Conservation (phyloP, 177 flowering plant genomes). For the Vitis hybrid region DNA sequence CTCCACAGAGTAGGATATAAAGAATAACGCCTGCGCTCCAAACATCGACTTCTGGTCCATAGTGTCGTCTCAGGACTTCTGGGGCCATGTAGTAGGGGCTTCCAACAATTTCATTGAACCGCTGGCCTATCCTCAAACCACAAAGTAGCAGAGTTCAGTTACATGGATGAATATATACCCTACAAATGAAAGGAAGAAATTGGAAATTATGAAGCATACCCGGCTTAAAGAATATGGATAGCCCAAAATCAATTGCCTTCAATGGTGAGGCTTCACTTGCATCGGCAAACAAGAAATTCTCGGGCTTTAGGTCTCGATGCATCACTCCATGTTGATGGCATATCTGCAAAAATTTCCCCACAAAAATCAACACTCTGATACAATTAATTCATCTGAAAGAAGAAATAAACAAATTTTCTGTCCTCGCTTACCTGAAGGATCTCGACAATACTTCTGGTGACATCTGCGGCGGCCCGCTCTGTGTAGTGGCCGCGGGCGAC, state of each 20-base stretch:
- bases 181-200: no score
- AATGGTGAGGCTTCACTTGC: constrained; percentile 36
- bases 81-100: constrained; percentile 91
- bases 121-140: constrained; percentile 40
- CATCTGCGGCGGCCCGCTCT: constrained; percentile 68
- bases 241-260: constrained; percentile 73
- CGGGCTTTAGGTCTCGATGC: constrained; percentile 71
- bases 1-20: constrained; percentile 73
- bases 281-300: constrained; percentile 60
- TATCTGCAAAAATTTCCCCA: constrained; percentile 29
- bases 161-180: background rate
- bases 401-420: background rate
- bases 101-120: constrained; percentile 73
- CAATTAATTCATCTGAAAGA: no score
- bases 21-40: constrained; percentile 89
- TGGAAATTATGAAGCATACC: constrained; percentile 28
- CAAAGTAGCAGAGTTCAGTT: background rate
- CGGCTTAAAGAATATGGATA: constrained; percentile 60
- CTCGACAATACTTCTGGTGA: constrained; percentile 61
- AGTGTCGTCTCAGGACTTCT: constrained; percentile 64
- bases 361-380: no score
- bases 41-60: constrained; percentile 69
- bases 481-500: constrained; percentile 77
- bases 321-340: constrained; percentile 75
- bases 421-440: constrained; percentile 52